These are phyloP conservation scores for Globisporangium nagaii DNA, from an alignment of 352 stramenopile species.

Conservation along the genomic window DNA sequence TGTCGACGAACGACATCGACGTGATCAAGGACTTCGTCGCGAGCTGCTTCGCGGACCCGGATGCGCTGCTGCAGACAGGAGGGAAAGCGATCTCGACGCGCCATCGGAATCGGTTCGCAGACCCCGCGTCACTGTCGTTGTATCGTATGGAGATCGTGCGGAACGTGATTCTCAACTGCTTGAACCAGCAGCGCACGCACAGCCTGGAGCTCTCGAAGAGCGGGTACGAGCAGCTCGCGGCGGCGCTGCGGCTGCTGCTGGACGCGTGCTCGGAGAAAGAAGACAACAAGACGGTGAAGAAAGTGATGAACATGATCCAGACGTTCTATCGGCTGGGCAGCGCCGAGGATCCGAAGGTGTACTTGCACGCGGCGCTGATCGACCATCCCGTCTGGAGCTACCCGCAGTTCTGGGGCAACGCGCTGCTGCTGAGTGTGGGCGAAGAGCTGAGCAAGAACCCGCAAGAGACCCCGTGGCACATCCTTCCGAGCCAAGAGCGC, in stretches of 20 bases:
- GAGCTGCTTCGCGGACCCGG: conserved; percentile 70
- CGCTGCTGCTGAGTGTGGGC: conserved; percentile 63
- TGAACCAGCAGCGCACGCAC: conserved; percentile 66
- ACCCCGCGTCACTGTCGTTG: conserved; percentile 48
- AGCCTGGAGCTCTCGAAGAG: conserved; percentile 44
- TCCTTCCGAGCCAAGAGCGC: conserved; percentile 43
- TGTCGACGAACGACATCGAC: conserved; percentile 68
- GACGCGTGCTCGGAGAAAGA: conserved; percentile 56
- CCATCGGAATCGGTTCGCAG: conserved; percentile 63
- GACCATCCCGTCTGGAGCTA: conserved; percentile 65
- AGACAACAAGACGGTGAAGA: conserved; percentile 61
- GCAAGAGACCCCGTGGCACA: conserved; percentile 63
- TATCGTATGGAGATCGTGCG: conserved; percentile 70
- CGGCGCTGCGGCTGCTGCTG: conserved; percentile 51
- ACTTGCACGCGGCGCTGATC: conserved; percentile 43
- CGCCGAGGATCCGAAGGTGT: conserved; percentile 46
- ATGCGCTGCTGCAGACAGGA: conserved; percentile 30
- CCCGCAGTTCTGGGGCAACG: conserved; percentile 66
- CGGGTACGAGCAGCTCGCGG: conserved; percentile 49
- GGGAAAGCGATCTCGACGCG: conserved; percentile 28
- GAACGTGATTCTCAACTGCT: conserved; percentile 51
- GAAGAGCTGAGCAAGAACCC: conserved; percentile 76
- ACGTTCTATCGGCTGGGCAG: conserved; percentile 53
- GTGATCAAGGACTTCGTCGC: conserved; percentile 86
- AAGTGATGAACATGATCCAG: conserved; percentile 83